phyloP scores from a whole-genome alignment of 805 yeast genomes.

The Kazachstania taianensis region DNA sequence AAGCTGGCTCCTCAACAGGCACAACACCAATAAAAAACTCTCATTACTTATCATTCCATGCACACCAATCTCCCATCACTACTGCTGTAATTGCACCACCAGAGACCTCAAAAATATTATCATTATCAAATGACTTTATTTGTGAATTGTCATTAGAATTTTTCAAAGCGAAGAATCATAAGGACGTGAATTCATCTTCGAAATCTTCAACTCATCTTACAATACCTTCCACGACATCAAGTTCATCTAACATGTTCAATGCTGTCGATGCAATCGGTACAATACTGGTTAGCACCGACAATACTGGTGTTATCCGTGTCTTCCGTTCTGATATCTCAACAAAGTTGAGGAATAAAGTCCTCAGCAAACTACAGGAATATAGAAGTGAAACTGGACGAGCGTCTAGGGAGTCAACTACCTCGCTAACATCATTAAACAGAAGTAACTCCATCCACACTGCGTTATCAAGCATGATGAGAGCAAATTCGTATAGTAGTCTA shows the following conservation, averaged over 20 bases:
- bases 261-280: constrained; percentile 29
- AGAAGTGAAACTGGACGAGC: constrained; percentile 1
- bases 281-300: constrained; percentile 70
- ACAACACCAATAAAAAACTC: constrained; percentile 29
- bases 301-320: constrained; percentile 59
- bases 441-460: constrained; percentile 1
- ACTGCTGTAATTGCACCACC: constrained; percentile 71
- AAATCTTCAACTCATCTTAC: background rate
- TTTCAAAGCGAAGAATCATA: no score
- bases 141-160: constrained; percentile 44
- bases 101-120: constrained; percentile 50
- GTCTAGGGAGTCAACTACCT: constrained; percentile 1
- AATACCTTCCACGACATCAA: background rate
- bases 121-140: constrained; percentile 69
- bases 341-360: constrained; percentile 30
- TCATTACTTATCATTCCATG: constrained; percentile 63
- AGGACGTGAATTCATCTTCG: background rate
- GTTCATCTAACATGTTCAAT: constrained; percentile 10
- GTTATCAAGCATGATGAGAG: constrained; percentile 1
- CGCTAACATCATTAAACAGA: constrained; percentile 1
- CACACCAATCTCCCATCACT: constrained; percentile 64
- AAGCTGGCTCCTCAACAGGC: background rate
- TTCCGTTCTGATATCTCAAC: constrained; percentile 73
- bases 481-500: constrained; percentile 4
- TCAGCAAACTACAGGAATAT: constrained; percentile 14